These are phyloP conservation scores for Anisodus acutangulus DNA, from an alignment of 257 asterid species.

Conservation along the genomic window DNA sequence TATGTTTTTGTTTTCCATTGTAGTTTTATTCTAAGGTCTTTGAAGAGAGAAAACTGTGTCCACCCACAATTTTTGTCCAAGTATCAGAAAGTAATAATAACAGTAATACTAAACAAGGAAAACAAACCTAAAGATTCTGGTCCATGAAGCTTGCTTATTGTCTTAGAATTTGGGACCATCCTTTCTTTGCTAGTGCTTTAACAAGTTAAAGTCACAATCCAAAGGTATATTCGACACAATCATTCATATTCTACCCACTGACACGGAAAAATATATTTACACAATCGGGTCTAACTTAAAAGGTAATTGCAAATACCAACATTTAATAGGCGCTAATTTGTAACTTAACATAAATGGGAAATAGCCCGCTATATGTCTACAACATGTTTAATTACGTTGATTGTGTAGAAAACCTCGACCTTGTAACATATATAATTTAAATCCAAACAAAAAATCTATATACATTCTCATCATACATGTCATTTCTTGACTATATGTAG, in stretches of 20 bases:
- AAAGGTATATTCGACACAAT: background rate
- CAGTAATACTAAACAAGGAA: background rate
- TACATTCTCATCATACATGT: background rate
- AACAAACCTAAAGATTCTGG: background rate
- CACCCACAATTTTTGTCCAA: background rate
- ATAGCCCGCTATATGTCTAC: too few species aligned
- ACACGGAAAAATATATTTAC: too few species aligned
- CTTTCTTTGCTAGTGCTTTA: too few species aligned
- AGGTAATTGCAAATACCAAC: too few species aligned
- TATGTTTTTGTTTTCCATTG: background rate
- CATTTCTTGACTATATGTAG: background rate
- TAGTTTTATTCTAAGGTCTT: background rate
- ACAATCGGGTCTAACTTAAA: background rate
- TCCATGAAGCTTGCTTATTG: background rate
- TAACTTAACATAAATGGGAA: background rate
- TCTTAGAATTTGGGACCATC: background rate
- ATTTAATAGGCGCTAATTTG: background rate
- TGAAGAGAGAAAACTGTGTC: background rate
- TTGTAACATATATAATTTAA: too few species aligned
- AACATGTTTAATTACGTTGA: too few species aligned
- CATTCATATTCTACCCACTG: background rate
- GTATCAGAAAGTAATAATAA: too few species aligned
- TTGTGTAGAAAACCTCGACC: too few species aligned
- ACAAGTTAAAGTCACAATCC: too few species aligned
- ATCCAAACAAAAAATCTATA: background rate